Conservation (phyloP, 148 eudicot genomes). For the Heliamphora exappendiculata region DNA sequence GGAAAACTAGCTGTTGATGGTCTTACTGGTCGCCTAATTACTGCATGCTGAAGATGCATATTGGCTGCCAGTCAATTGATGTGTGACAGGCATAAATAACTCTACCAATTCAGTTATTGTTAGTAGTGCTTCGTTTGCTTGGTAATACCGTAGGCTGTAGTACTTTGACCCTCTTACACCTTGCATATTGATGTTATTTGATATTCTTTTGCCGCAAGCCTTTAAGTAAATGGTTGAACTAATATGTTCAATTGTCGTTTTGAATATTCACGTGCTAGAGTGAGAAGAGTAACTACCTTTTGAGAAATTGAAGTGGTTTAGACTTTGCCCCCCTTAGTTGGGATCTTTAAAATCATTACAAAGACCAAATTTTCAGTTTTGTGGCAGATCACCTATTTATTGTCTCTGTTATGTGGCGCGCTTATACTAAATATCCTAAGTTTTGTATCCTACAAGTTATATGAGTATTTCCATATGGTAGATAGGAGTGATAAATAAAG, state of each 20-base stretch:
- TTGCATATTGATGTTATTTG: not conserved
- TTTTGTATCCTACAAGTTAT: too few relatives aligned
- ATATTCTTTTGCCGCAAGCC: not conserved
- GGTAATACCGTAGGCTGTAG: not conserved
- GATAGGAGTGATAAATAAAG: too few relatives aligned
- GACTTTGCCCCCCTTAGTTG: too few relatives aligned
- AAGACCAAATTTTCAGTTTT: too few relatives aligned
- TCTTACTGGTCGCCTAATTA: not conserved
- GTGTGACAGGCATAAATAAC: not conserved
- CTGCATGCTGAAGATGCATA: not conserved
- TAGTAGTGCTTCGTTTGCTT: not conserved
- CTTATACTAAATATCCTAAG: too few relatives aligned
- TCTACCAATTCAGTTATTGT: not conserved
- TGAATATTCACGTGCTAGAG: too few relatives aligned
- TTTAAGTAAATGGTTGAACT: not conserved
- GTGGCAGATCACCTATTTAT: too few relatives aligned
- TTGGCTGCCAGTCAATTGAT: not conserved
- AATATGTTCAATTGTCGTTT: not conserved
- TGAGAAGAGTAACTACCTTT: too few relatives aligned
- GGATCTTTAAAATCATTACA: too few relatives aligned
- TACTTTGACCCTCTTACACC: not conserved
- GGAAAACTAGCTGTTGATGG: not conserved
- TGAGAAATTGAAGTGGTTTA: too few relatives aligned
- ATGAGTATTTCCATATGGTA: too few relatives aligned
- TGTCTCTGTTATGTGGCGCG: too few relatives aligned